These are phyloP conservation scores for Jaltomata sinuosa DNA, from an alignment of 257 asterid species.

Conservation along the genomic window DNA sequence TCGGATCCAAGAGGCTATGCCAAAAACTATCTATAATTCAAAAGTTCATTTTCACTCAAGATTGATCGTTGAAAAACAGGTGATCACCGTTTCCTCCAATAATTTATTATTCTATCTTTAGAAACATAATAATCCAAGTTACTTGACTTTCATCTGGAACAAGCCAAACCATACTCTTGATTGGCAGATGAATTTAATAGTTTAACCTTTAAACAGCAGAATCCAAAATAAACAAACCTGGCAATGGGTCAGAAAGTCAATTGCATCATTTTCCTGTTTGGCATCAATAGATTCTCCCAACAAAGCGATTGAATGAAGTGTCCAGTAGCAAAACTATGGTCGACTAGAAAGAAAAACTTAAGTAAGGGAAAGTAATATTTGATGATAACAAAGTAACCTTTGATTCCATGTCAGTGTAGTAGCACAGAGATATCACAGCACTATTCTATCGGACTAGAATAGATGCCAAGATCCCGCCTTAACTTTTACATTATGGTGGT, in stretches of 20 bases:
- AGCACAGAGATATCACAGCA: neutral
- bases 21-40: neutral
- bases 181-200: neutral
- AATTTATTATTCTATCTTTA: neutral
- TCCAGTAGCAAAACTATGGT: conserved; percentile 98
- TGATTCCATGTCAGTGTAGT: neutral
- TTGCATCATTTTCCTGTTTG: conserved; percentile 37
- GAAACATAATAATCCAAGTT: neutral
- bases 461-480: neutral
- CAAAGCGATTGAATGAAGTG: conserved; percentile 73
- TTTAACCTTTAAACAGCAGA: neutral
- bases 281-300: conserved; percentile 64
- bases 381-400: neutral
- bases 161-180: neutral
- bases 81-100: neutral
- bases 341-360: conserved; percentile 48
- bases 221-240: conserved; percentile 37
- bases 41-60: neutral
- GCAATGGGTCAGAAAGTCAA: conserved; percentile 72
- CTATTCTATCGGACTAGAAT: neutral
- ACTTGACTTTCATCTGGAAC: neutral
- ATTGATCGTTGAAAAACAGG: neutral
- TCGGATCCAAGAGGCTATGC: neutral
- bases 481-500: neutral
- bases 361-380: neutral